Conservation (phyloP, 805 yeast genomes). For the Teunomyces kruisii region DNA sequence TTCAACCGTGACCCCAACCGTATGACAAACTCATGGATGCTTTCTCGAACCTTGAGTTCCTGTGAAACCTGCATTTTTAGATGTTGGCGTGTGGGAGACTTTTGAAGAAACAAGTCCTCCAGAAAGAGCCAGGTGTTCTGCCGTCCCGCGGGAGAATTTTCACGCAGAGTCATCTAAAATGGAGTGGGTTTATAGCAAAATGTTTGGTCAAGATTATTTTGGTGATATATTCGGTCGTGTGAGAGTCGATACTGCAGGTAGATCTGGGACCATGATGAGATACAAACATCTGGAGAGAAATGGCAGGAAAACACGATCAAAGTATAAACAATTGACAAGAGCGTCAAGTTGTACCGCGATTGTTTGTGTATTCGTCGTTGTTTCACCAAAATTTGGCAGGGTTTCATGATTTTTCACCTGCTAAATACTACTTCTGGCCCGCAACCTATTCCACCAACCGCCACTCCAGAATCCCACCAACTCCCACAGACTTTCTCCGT, state of each 20-base stretch:
- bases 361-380: too few relatives aligned
- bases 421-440: too few relatives aligned
- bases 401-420: too few relatives aligned
- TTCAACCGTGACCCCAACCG: conserved; percentile 35
- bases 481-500: too few relatives aligned
- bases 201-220: not conserved
- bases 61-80: conserved; percentile 31
- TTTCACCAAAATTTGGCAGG: too few relatives aligned
- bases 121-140: conserved; percentile 38
- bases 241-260: not conserved
- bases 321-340: too few relatives aligned
- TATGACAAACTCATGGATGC: conserved; percentile 38
- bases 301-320: not conserved
- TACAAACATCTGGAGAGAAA: too few relatives aligned
- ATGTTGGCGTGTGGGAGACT: conserved; percentile 34
- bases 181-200: not conserved
- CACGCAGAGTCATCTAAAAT: not conserved
- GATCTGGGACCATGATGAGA: not conserved
- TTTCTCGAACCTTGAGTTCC: conserved; percentile 37
- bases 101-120: conserved; percentile 31
- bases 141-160: not conserved
- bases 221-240: not conserved
- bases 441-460: too few relatives aligned
- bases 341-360: too few relatives aligned
- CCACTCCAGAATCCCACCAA: too few relatives aligned